These are phyloP conservation scores for Grosmannia serpens DNA, from an alignment of 2,329 filamentous ascomycete species.

Conservation along the genomic window DNA sequence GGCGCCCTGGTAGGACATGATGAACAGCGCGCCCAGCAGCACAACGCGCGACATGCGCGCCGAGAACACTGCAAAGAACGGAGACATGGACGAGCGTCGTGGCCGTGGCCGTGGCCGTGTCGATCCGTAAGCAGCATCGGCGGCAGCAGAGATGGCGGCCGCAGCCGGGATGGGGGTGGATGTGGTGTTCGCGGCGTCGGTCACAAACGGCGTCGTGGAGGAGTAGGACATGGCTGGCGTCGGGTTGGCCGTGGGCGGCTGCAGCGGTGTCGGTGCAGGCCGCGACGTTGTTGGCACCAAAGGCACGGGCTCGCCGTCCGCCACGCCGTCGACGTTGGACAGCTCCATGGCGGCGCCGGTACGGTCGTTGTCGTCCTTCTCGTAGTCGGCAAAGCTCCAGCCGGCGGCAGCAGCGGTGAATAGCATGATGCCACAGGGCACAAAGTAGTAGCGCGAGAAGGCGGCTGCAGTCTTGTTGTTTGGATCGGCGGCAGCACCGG, in stretches of 20 bases:
- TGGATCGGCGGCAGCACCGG: conserved; percentile 23
- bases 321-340: neutral
- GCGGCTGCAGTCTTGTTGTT: conserved; percentile 4
- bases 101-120: neutral
- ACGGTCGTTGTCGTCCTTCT: conserved; percentile 38
- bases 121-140: neutral
- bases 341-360: neutral
- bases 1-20: conserved; percentile 77
- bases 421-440: conserved; percentile 48
- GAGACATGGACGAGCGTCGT: neutral
- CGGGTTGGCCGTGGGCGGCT: conserved; percentile 11
- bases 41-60: conserved; percentile 46
- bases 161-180: neutral
- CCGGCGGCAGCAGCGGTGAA: conserved; percentile 45
- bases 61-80: conserved; percentile 32
- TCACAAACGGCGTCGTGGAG: neutral
- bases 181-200: neutral
- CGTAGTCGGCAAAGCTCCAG: conserved; percentile 61
- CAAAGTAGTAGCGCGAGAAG: conserved; percentile 52
- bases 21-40: conserved; percentile 65
- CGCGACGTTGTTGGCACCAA: neutral
- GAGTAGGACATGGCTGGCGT: neutral
- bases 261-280: conserved; percentile 4
- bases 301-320: neutral
- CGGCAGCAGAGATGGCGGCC: neutral